These are phyloP conservation scores for Naganishia sp. DNA, from an alignment of 1,284 basidiomycete genomes.

Conservation along the genomic window DNA sequence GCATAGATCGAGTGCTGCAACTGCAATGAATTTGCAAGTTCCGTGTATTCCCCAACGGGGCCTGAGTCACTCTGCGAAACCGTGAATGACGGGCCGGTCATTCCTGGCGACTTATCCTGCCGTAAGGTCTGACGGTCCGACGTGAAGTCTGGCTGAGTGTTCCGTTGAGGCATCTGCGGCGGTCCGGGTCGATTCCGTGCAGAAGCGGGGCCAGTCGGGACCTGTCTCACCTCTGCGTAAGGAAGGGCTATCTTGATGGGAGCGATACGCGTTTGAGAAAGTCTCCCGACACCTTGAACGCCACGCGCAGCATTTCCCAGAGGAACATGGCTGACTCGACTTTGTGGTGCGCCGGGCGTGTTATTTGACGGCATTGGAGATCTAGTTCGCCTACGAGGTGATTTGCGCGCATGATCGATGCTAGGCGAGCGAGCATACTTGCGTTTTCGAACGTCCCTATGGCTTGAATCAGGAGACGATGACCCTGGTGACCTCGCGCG, in stretches of 20 bases:
- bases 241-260: slow-evolving; percentile 13
- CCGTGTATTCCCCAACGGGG: no score
- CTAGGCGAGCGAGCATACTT: slow-evolving; percentile 7
- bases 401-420: neutral
- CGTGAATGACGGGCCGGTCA: no score
- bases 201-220: neutral
- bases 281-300: neutral
- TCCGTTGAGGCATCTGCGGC: neutral
- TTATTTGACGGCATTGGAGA: no score
- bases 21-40: neutral
- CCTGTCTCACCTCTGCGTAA: neutral
- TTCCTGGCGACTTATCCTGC: no score
- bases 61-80: no score
- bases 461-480: slow-evolving; percentile 9
- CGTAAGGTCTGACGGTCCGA: no score
- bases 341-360: neutral
- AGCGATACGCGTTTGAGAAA: neutral
- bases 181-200: slow-evolving; percentile 8
- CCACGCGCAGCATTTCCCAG: no score
- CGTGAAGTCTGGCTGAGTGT: no score
- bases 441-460: slow-evolving; percentile 8
- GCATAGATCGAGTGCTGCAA: slow-evolving; percentile 20
- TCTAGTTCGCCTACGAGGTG: no score
- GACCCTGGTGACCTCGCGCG: slow-evolving; percentile 1
- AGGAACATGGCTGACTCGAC: neutral